phyloP scores from a whole-genome alignment of 2,329 filamentous ascomycete species.

The Colletotrichum falcatum region DNA sequence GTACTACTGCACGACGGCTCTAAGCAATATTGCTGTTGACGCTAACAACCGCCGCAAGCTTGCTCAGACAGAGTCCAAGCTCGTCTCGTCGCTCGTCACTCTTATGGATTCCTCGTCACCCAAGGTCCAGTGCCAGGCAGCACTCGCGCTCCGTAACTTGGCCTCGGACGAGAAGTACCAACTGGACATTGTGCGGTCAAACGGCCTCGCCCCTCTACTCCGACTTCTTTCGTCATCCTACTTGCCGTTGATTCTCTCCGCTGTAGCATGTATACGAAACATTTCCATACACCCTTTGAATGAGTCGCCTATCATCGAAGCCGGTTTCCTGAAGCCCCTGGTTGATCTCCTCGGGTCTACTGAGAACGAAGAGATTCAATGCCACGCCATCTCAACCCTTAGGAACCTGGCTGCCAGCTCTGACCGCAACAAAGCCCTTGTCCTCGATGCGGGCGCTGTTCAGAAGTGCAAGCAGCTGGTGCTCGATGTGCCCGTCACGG shows the following conservation, averaged over 20 bases:
- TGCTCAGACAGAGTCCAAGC: constrained; percentile 87
- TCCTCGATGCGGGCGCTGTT: constrained; percentile 94
- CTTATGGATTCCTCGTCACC: constrained; percentile 98
- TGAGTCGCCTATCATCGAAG: constrained; percentile 98
- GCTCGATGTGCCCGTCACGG: constrained; percentile 89
- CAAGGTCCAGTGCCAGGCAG: constrained; percentile 98
- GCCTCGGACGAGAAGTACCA: constrained; percentile 99
- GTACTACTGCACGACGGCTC: constrained; percentile 98
- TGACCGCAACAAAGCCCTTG: constrained; percentile 97
- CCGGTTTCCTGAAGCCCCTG: constrained; percentile 92
- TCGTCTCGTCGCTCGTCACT: constrained; percentile 94
- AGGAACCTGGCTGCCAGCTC: constrained; percentile 96
- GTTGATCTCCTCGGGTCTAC: constrained; percentile 95
- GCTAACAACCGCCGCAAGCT: constrained; percentile 90
- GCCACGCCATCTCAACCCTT: constrained; percentile 96
- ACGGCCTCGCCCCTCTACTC: constrained; percentile 86
- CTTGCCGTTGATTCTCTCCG: constrained; percentile 93
- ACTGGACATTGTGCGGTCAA: constrained; percentile 92
- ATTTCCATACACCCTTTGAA: constrained; percentile 98
- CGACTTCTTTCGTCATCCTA: constrained; percentile 95
- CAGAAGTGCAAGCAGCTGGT: constrained; percentile 99
- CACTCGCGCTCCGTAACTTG: constrained; percentile 91
- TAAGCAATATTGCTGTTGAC: constrained; percentile 99
- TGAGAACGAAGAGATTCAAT: constrained; percentile 98
- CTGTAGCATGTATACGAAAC: constrained; percentile 97